Evolutionary conservation across 108 stramenopile species (phyloP).

Genomic region (Cylindrotheca fusiformis): DNA sequence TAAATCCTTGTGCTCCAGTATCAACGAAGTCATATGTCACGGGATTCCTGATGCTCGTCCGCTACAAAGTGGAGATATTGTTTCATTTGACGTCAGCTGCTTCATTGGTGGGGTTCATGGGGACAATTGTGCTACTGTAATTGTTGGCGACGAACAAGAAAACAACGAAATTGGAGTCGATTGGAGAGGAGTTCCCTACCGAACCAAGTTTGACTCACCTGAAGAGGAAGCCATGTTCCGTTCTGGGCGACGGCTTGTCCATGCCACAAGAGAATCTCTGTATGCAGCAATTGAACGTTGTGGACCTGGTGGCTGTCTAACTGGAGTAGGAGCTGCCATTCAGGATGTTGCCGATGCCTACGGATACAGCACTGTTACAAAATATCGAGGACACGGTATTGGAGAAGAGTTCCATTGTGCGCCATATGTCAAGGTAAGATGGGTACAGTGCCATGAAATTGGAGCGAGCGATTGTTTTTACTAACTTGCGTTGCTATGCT

Average conservation of each 20-base stretch:
- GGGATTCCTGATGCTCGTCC: conserved; percentile 82
- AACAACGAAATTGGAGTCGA: conserved; percentile 38
- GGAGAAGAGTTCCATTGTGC: conserved; percentile 84
- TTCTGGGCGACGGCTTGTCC: conserved; percentile 59
- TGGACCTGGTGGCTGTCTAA: conserved; percentile 70
- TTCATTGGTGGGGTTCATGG: conserved; percentile 91
- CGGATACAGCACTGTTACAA: conserved; percentile 79
- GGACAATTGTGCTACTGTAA: conserved; percentile 94
- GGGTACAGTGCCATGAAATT: not conserved
- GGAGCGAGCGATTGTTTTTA: not conserved
- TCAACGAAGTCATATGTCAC: conserved; percentile 99
- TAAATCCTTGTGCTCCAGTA: conserved; percentile 90
- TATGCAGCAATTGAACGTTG: conserved; percentile 70
- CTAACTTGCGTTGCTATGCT: conserved; percentile 6
- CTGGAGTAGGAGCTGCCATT: conserved; percentile 88
- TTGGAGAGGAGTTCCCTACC: conserved; percentile 62
- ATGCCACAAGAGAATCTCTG: conserved; percentile 65
- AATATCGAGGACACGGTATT: conserved; percentile 97
- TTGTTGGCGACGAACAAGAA: conserved; percentile 81
- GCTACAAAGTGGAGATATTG: conserved; percentile 88
- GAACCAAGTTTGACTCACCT: conserved; percentile 35
- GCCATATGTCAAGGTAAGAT: conserved; percentile 79
- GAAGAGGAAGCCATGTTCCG: conserved; percentile 52
- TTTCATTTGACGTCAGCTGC: conserved; percentile 93
- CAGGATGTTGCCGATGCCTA: conserved; percentile 81